Evolutionary conservation across 208 protist species (phyloP), one percentile per base, ranked within the genome.

Genomic region (Endotrypanum monterogeii): DNA sequence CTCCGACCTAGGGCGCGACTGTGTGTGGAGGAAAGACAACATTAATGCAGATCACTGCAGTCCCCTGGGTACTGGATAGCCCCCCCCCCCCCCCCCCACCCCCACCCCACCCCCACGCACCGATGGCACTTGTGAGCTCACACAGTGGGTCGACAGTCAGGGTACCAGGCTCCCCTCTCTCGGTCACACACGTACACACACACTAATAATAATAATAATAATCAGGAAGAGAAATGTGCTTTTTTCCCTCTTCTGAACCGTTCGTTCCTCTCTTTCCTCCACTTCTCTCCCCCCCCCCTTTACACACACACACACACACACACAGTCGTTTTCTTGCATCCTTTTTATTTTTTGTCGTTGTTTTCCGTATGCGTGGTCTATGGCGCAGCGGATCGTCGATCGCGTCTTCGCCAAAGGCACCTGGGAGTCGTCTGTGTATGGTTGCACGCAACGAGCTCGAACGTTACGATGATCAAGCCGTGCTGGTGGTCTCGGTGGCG

Each of bases 321-420:
- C 56, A 30, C 61, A 41, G 44, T 55, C 72, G 16, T 52, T n/a
- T n/a, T n/a, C n/a, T n/a, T n/a, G n/a, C 23, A 23, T 65, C 61
- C 50, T 50, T 46, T 56, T 63, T 63, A 71, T 16, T 51, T 20
- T 73, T 52, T 63, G 52, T 63, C 62, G n/a, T n/a, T n/a, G 14
- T 52, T 57, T 39, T 73, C n/a, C 3, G 32, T 69, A 30, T 62
- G 60, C 28, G 23, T 18, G 35, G 54, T 35, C 69, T 32, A 46
- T 65, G 54, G 54, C n/a, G 37, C 54, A 54, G 39, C 25, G n/a
- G 23, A 5, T 51, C 69, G 16, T 69, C 44, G 41, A 32, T 69
- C 39, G 18, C 65, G 25, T 37, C 65, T 14, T 30, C 37, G 32
- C 60, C 11, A 46, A 48, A 18, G 60, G 60, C 37, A n/a, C 44